These are phyloP conservation scores for Metschnikowia chrysomelidarum DNA, from an alignment of 805 yeast species.

Conservation along the genomic window DNA sequence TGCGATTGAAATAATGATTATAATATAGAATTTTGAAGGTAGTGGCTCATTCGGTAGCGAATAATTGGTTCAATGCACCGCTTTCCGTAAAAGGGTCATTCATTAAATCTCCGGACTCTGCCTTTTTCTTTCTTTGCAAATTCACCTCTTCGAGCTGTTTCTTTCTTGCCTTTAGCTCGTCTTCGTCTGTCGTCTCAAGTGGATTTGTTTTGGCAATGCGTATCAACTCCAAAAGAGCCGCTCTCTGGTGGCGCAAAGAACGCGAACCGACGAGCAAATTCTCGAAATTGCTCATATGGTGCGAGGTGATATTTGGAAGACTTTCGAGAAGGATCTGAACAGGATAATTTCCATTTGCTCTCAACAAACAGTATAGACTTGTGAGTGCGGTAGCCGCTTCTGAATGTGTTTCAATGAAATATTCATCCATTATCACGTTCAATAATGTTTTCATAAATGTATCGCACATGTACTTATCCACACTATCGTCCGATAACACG, in stretches of 20 bases:
- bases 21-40: no score
- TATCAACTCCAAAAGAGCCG: conserved; percentile 75
- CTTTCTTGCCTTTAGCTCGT: conserved; percentile 47
- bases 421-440: conserved; percentile 65
- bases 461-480: conserved; percentile 66
- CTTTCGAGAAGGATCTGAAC: conserved; percentile 54
- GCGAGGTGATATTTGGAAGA: conserved; percentile 54
- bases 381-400: conserved; percentile 92
- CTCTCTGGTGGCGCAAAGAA: conserved; percentile 74
- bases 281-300: conserved; percentile 64
- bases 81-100: conserved; percentile 73
- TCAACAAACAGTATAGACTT: conserved; percentile 68
- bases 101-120: conserved; percentile 48
- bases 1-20: no score
- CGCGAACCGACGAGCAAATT: conserved; percentile 59
- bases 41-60: conserved; percentile 42
- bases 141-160: conserved; percentile 50
- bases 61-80: conserved; percentile 60
- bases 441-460: conserved; percentile 69
- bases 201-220: conserved; percentile 51
- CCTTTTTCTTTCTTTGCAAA: conserved; percentile 48
- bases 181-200: conserved; percentile 23
- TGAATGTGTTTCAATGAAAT: conserved; percentile 80
- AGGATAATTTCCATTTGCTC: conserved; percentile 68
- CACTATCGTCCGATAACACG: conserved; percentile 66